phyloP scores from a whole-genome alignment of 2,329 filamentous ascomycete species.

The Hortaea werneckii region DNA sequence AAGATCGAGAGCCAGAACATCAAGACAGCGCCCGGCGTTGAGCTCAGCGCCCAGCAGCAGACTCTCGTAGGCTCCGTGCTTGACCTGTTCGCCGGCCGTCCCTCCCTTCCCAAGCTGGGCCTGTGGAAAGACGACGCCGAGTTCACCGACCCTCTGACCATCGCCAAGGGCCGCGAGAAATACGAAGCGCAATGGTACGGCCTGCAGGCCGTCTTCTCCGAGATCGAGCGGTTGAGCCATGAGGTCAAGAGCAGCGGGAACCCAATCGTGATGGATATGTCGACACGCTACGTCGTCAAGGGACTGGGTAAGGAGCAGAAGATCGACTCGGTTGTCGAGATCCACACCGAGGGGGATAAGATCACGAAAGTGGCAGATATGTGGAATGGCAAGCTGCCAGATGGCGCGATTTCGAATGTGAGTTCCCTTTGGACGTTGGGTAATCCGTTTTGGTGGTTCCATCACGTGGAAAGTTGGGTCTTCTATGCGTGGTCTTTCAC shows the following conservation, averaged over 20 bases:
- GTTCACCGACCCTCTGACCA: slow-evolving; percentile 51
- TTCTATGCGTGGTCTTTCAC: slow-evolving; percentile 31
- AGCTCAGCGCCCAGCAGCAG: slow-evolving; percentile 41
- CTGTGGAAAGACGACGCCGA: slow-evolving; percentile 50
- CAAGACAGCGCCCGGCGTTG: slow-evolving; percentile 41
- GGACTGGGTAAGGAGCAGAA: slow-evolving; percentile 42
- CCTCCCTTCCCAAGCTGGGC: slow-evolving; percentile 47
- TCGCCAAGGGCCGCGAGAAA: slow-evolving; percentile 45
- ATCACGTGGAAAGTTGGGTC: slow-evolving; percentile 28
- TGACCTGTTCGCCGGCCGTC: slow-evolving; percentile 52
- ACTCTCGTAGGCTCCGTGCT: slow-evolving; percentile 49
- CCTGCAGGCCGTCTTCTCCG: slow-evolving; percentile 46
- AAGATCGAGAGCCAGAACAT: slow-evolving; percentile 48
- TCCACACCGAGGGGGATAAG: slow-evolving; percentile 36
- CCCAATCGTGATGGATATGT: slow-evolving; percentile 48
- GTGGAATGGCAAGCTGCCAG: slow-evolving; percentile 44
- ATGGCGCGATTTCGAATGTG: slow-evolving; percentile 41
- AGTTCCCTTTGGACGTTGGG: slow-evolving; percentile 28
- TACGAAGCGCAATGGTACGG: slow-evolving; percentile 50
- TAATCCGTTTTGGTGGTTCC: slow-evolving; percentile 29
- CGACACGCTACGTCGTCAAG: slow-evolving; percentile 45
- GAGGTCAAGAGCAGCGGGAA: slow-evolving; percentile 46
- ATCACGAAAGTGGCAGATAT: slow-evolving; percentile 45
- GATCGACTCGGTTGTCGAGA: slow-evolving; percentile 40
- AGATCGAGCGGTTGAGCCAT: slow-evolving; percentile 47